These are phyloP conservation scores for Leptosphaerulina australis DNA, from an alignment of 2,329 filamentous ascomycete species.

Conservation along the genomic window DNA sequence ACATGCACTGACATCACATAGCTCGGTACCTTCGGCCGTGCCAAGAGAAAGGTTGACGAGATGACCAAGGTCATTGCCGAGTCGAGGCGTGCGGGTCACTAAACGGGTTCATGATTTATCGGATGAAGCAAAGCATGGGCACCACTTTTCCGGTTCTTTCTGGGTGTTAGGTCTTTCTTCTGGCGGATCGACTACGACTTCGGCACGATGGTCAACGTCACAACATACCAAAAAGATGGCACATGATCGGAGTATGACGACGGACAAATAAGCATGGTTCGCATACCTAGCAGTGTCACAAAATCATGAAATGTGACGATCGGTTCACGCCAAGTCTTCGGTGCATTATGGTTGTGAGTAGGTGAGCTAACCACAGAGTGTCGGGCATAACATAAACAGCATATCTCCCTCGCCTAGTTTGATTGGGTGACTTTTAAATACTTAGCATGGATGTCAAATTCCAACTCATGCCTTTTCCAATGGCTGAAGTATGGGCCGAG, in stretches of 20 bases:
- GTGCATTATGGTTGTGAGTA: constrained; percentile 15
- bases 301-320: constrained; percentile 47
- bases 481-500: constrained; percentile 98
- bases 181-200: constrained; percentile 40
- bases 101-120: constrained; percentile 51
- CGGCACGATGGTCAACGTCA: constrained; percentile 29
- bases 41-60: constrained; percentile 99
- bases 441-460: constrained; percentile 99
- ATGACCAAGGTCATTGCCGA: constrained; percentile 98
- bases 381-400: no score
- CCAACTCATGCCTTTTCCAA: constrained; percentile 75
- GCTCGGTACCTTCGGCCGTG: constrained; percentile 98
- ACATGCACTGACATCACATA: constrained; percentile 50
- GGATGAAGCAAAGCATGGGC: constrained; percentile 35
- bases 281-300: constrained; percentile 46
- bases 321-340: constrained; percentile 41
- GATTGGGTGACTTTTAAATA: no score
- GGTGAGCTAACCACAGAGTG: constrained; percentile 1
- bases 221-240: constrained; percentile 38
- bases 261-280: constrained; percentile 33
- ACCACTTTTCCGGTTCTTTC: constrained; percentile 44
- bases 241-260: constrained; percentile 45
- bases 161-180: constrained; percentile 46
- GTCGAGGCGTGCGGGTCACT: constrained; percentile 77
- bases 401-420: no score